Base-by-base conservation (phyloP, 2,329 filamentous ascomycete genomes). In the Cladophialophora yegresii region DNA sequence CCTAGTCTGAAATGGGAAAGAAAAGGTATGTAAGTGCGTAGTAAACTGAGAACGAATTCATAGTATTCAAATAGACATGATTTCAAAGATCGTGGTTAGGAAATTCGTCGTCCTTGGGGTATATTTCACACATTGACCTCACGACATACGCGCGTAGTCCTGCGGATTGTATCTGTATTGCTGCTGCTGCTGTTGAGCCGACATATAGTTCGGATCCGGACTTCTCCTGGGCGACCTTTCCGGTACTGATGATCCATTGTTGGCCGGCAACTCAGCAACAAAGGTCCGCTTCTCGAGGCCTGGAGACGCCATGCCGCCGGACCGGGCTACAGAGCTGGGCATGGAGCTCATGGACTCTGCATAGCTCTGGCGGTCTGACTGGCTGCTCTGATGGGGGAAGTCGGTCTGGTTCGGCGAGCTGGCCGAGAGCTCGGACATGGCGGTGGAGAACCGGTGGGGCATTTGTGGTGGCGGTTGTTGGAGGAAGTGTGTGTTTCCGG, bases 151-250 rank as follows among this genome's bases (percentile, higher is more conserved):
- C 3, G 60, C 67, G 57, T 67, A 69, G 36, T 69, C 67, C 43
- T 61, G 62, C 8, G 67, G 67, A 40, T 67, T 67, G 62, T 69
- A 69, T 40, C 65, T 59, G 40, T 65, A 67, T 54, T 65, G 62
- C 54, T 64, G 61, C 13, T 54, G 51, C 53, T 66, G 61, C 28
- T 62, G 63, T 54, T 50, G 58, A 20, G 51, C 49, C 43, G 58
- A 57, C 54, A 56, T 58, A 8, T 49, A 28, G 23, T 62, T 67
- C 16, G 62, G 62, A n/a, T 67, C 62, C 4, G 66, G 55, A 50
- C 26, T 66, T 43, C 58, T 66, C 33, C 58, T 62, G 13, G 66
- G 61, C 30, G 63, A 59, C 13, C 56, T 54, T n/a, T 63, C 61
- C 7, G 55, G 45, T 13, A 36, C 36, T 30, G 36, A 30, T 30